Evolutionary conservation across 73 alveolate genomes (phyloP).

Genomic region (Paramecium pentaurelia): DNA sequence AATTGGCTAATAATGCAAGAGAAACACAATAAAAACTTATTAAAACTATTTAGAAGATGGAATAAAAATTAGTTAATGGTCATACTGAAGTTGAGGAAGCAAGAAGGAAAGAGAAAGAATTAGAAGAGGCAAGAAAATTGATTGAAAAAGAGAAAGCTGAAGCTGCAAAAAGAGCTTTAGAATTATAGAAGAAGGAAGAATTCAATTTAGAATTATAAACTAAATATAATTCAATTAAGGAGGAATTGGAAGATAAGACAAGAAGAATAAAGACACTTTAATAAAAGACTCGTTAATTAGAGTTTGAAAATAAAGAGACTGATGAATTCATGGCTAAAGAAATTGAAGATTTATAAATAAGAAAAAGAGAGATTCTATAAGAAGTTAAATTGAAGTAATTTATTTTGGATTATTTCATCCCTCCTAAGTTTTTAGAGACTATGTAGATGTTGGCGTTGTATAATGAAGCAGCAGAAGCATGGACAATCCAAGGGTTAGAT

Average conservation of each 20-base stretch:
- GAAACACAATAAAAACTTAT: conserved; percentile 69
- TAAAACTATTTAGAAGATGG: conserved; percentile 82
- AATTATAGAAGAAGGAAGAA: conserved; percentile 70
- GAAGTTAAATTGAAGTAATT: conserved; percentile 75
- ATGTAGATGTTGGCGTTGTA: conserved; percentile 80
- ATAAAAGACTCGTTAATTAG: conserved; percentile 63
- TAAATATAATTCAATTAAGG: conserved; percentile 66
- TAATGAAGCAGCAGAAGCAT: conserved; percentile 75
- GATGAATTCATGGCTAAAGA: conserved; percentile 77
- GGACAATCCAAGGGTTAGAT: conserved; percentile 79
- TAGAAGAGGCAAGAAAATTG: conserved; percentile 71
- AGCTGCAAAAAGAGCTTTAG: conserved; percentile 61
- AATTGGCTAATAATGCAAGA: conserved; percentile 68
- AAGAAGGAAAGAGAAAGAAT: conserved; percentile 79
- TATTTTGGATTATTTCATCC: conserved; percentile 76
- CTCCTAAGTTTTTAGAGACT: conserved; percentile 74
- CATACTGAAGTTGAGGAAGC: conserved; percentile 82
- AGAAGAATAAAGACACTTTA: conserved; percentile 69
- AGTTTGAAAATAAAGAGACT: conserved; percentile 70
- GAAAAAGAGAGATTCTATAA: conserved; percentile 72
- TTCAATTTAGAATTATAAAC: conserved; percentile 64
- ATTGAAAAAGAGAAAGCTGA: conserved; percentile 67
- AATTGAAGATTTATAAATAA: conserved; percentile 73
- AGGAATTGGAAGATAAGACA: conserved; percentile 76
- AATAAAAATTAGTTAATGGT: conserved; percentile 79